Conservation (phyloP, 2,329 filamentous ascomycete genomes). For the Cercospora sesami region DNA sequence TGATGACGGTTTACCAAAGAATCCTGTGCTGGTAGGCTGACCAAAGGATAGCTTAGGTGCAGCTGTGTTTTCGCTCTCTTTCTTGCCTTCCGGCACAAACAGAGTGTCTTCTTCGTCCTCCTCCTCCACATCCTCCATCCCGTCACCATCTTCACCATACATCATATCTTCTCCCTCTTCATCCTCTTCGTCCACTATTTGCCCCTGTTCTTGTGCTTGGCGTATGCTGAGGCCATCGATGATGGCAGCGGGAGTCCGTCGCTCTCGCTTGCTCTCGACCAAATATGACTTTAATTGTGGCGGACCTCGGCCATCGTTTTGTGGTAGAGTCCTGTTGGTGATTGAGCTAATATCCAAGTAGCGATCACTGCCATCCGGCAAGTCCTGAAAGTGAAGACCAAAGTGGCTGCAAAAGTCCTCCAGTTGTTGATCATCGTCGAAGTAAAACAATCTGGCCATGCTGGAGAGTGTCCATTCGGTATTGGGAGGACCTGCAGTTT, state of each 20-base stretch:
- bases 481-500: slow-evolving; percentile 38
- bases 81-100: slow-evolving; percentile 43
- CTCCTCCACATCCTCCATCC: slow-evolving; percentile 34
- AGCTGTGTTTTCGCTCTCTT: not conserved
- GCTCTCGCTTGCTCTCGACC: slow-evolving; percentile 60
- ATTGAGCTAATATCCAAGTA: slow-evolving; percentile 58
- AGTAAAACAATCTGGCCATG: slow-evolving; percentile 54
- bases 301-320: slow-evolving; percentile 37
- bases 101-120: slow-evolving; percentile 40
- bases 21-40: slow-evolving; percentile 13
- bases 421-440: slow-evolving; percentile 58
- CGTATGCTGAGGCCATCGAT: slow-evolving; percentile 58
- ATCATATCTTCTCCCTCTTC: slow-evolving; percentile 34
- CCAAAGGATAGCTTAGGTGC: slow-evolving; percentile 21
- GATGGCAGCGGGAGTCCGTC: slow-evolving; percentile 57
- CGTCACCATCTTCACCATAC: slow-evolving; percentile 35
- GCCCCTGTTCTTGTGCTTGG: slow-evolving; percentile 51
- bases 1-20: slow-evolving; percentile 17
- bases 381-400: slow-evolving; percentile 52
- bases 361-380: slow-evolving; percentile 40
- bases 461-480: slow-evolving; percentile 59
- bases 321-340: slow-evolving; percentile 36
- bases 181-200: slow-evolving; percentile 47
- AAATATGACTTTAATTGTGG: slow-evolving; percentile 44
- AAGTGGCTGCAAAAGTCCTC: slow-evolving; percentile 56